phyloP scores from a whole-genome alignment of 352 stramenopile genomes.

The Globisporangium viniferum region DNA sequence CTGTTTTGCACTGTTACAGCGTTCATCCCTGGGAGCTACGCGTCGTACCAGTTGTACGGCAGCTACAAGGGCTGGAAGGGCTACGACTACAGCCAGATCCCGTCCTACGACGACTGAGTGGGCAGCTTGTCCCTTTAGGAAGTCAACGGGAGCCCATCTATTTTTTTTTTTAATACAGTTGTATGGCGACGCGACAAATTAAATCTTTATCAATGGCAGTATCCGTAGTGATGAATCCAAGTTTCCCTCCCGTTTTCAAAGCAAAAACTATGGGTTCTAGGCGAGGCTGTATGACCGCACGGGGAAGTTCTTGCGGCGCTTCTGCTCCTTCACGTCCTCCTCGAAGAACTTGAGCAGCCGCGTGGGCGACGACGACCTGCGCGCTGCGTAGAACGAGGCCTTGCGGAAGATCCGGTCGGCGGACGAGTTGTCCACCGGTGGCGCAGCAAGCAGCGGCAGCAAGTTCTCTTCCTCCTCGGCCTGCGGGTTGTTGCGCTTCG shows the following conservation, averaged over 20 bases:
- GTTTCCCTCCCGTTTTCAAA: not conserved
- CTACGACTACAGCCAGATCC: slow-evolving; percentile 82
- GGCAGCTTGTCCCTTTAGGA: not conserved
- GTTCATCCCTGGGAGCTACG: slow-evolving; percentile 83
- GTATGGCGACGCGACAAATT: not conserved
- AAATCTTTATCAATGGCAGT: not conserved
- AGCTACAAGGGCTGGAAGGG: slow-evolving; percentile 82
- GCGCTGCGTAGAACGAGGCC: slow-evolving; percentile 44
- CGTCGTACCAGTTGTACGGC: slow-evolving; percentile 73
- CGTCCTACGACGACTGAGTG: slow-evolving; percentile 77
- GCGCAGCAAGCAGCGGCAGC: slow-evolving; percentile 45
- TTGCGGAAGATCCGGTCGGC: slow-evolving; percentile 52
- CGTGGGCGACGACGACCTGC: slow-evolving; percentile 34
- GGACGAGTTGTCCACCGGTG: slow-evolving; percentile 38
- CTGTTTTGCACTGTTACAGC: slow-evolving; percentile 30
- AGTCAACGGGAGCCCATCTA: not conserved
- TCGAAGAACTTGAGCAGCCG: slow-evolving; percentile 20
- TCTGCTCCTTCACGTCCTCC: slow-evolving; percentile 16
- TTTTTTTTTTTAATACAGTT: not conserved
- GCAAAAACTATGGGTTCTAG: not conserved
- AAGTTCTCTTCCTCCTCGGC: slow-evolving; percentile 57
- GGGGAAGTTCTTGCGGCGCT: not conserved
- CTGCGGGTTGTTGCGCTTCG: slow-evolving; percentile 40
- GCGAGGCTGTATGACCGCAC: slow-evolving; percentile 13
- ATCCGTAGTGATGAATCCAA: not conserved